Evolutionary conservation across 1,139 yeast genomes (phyloP), one percentile per base, ranked within the genome.

Genomic region (Saccharomycopsis hybrid): DNA sequence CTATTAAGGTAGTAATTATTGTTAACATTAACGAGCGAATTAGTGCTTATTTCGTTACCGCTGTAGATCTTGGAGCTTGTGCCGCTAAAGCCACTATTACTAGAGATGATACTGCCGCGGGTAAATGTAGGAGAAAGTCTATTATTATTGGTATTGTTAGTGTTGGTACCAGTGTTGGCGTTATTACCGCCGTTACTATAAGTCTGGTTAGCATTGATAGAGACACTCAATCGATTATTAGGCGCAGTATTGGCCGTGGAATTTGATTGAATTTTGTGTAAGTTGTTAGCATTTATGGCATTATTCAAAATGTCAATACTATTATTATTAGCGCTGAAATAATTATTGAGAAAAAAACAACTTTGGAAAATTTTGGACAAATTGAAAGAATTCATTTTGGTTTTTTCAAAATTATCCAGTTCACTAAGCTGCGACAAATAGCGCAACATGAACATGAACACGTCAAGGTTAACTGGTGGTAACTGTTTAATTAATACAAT

Each of bases 311-410:
- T 42, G 11, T 48, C 48, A 33, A 47, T 47, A 13, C 35, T 44
- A 13, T 8, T 9, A 5, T 5, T 36, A 4, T 7, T 11, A 8
- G 40, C 39, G 24, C 13, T 36, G 18, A 36, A 13, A 13, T 52
- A 50, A 24, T 37, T 42, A 37, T 48, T 48, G 4, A 52, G 37
- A 31, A 50, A 52, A 25, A 50, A 52, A n/a, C 42, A 28, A 5
- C 51, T 46, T 38, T 52, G 55, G 30, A 52, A 52, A 36, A 52
- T 47, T 30, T 52, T 52, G 2, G 51, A 48, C 27, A 52, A 37
- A 35, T 50, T 52, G 41, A 52, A 52, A n/a, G 53, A 50, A 31
- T 51, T 50, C 55, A 52, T 52, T 40, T 45, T 49, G 8, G 54
- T 52, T 37, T 48, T 50, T 28, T 50, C 52, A 28, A 30, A 44